Conservation (phyloP, 306 rosid species). For the Astragalus glycyphyllos region DNA sequence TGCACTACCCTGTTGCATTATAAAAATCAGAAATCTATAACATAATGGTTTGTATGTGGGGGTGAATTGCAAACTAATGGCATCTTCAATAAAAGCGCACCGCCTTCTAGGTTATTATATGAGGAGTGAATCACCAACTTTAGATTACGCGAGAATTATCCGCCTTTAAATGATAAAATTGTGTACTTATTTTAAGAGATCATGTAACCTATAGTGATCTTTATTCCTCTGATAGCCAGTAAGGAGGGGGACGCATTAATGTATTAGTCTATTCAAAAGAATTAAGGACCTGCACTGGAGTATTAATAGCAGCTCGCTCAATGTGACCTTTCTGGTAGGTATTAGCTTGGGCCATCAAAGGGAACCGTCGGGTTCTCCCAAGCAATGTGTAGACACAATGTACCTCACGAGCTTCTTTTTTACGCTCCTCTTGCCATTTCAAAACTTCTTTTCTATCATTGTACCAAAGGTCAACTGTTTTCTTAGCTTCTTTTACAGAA, state of each 20-base stretch:
- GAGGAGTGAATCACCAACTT: too few relatives aligned
- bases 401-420: slow-evolving; percentile 61
- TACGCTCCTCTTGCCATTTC: slow-evolving; percentile 80
- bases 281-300: slow-evolving; percentile 86
- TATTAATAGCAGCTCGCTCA: slow-evolving; percentile 95
- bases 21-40: slow-evolving; percentile 37
- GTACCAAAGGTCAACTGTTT: slow-evolving; percentile 92
- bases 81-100: slow-evolving; percentile 5
- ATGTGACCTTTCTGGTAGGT: slow-evolving; percentile 82
- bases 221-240: not conserved
- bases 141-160: slow-evolving; percentile 6
- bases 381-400: slow-evolving; percentile 76
- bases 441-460: slow-evolving; percentile 86
- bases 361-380: slow-evolving; percentile 85
- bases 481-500: slow-evolving; percentile 83
- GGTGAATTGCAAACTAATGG: not conserved
- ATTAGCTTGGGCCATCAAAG: slow-evolving; percentile 64
- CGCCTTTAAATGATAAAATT: not conserved
- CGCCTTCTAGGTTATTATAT: not conserved
- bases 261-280: slow-evolving; percentile 36
- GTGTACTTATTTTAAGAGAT: not conserved
- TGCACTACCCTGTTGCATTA: slow-evolving; percentile 88
- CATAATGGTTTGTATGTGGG: slow-evolving; percentile 7
- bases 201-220: not conserved
- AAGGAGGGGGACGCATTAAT: slow-evolving; percentile 16